Base-by-base conservation (phyloP, 768 basidiomycete genomes). In the Mycena venus region DNA sequence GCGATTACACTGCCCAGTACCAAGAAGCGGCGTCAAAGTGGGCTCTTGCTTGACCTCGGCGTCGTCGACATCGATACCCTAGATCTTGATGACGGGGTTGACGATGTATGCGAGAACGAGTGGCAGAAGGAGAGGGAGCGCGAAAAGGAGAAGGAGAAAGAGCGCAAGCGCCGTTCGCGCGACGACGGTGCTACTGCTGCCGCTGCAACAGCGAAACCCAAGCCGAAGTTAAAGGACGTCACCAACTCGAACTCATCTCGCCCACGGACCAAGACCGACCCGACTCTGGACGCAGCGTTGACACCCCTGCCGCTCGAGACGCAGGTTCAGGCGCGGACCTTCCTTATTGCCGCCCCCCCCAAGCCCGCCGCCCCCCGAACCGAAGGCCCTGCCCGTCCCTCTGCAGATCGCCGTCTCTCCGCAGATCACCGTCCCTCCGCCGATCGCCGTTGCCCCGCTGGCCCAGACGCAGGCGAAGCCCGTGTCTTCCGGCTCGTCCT, bases 141-240 rank as follows among this genome's bases (percentile, higher is more conserved):
- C 27, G 70, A 77, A 7, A 42, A 40, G 23, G 59, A 62, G 42
- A 62, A 47, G 11, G 58, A 59, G 81, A 83, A 53, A 79, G 77
- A 34, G 82, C 84, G 59, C 79, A 76, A 82, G 36, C 58, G 58
- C 6, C 58, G 58, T 23, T 34, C 58, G 21, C 58, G 58, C 12
- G 58, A 60, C 14, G 58, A 60, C 23, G 78, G 84, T 56, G 78
- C 78, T 64, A 86, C 86, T 53, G 78, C 77, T 64, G 86, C 86
- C 76, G 84, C 83, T 72, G 79, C 81, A n/a, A n/a, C n/a, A 75
- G 84, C 59, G 38, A 75, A 75, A 29, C 82, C 80, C 74, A 86
- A 91, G 79, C 82, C 84, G 61, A 91, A 87, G 82, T 83, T 92
- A 70, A 92, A 91, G 83, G 92, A 93, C 78, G 88, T 92, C 74